Evolutionary conservation across 441 rosid genomes (phyloP).

Genomic region (Gossypium laxum): DNA sequence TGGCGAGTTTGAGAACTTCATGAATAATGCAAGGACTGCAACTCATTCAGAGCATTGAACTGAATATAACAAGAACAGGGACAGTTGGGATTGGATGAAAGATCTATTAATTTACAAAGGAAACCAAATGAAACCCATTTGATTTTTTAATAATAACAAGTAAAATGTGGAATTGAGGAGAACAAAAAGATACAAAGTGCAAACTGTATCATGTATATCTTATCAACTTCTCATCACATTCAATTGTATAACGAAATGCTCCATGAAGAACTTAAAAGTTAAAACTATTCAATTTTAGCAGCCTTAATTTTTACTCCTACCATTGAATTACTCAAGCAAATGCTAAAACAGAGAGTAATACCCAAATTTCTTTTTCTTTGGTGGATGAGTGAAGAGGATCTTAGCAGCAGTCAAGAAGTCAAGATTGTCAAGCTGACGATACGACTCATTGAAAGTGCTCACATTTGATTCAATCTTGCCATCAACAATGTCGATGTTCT

Average conservation of each 20-base stretch:
- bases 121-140: background rate
- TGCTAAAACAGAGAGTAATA: conserved; percentile 17
- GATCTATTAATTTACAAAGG: background rate
- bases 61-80: background rate
- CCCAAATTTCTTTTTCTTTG: conserved; percentile 61
- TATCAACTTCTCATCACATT: background rate
- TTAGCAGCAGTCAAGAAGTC: conserved; percentile 61
- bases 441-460: conserved; percentile 37
- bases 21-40: background rate
- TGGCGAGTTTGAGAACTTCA: background rate
- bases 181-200: background rate
- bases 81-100: background rate
- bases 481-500: background rate
- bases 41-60: background rate
- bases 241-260: background rate
- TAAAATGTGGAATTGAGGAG: background rate
- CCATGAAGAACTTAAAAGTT: background rate
- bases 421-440: conserved; percentile 50
- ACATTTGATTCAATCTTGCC: conserved; percentile 31
- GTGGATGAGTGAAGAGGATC: conserved; percentile 50
- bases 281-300: background rate
- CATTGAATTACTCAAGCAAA: background rate
- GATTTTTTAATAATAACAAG: background rate
- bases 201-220: background rate
- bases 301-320: background rate